Conservation (phyloP, 1,284 basidiomycete genomes). For the Ceratorhiza oryzae-sativae region DNA sequence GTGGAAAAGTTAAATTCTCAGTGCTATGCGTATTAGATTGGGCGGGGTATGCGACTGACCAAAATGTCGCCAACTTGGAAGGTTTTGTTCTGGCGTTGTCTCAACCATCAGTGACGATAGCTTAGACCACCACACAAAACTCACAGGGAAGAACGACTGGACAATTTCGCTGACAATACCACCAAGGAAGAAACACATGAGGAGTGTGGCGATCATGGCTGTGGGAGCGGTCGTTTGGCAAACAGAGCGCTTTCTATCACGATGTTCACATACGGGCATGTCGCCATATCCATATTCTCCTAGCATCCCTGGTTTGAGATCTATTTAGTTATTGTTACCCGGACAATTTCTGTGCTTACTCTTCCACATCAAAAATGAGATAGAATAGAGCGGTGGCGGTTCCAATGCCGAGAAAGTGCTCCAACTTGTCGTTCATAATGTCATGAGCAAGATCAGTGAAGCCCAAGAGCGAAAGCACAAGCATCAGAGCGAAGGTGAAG, state of each 20-base stretch:
- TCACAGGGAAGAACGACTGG: slow-evolving; percentile 79
- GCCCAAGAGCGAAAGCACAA: slow-evolving; percentile 71
- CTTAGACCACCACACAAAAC: slow-evolving; percentile 44
- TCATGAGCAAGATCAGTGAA: slow-evolving; percentile 69
- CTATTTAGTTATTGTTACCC: background rate
- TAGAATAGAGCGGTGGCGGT: slow-evolving; percentile 84
- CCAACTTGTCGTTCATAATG: slow-evolving; percentile 61
- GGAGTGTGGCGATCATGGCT: slow-evolving; percentile 68
- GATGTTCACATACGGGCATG: slow-evolving; percentile 52
- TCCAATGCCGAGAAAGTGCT: slow-evolving; percentile 83
- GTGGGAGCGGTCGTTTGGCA: background rate
- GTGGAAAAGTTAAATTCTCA: slow-evolving; percentile 16
- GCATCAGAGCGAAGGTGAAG: slow-evolving; percentile 69
- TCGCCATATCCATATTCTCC: slow-evolving; percentile 86
- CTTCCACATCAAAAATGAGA: slow-evolving; percentile 86
- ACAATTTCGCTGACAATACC: slow-evolving; percentile 87
- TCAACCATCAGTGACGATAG: slow-evolving; percentile 10
- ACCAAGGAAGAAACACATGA: slow-evolving; percentile 79
- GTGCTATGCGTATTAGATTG: slow-evolving; percentile 29
- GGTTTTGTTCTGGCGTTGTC: slow-evolving; percentile 65
- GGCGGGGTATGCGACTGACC: slow-evolving; percentile 54
- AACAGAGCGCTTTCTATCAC: background rate
- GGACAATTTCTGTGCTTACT: slow-evolving; percentile 57
- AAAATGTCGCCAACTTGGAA: slow-evolving; percentile 81
- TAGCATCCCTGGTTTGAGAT: slow-evolving; percentile 60